phyloP scores from a whole-genome alignment of 192 early-diverging fungal species.

The Mortierella alpina region DNA sequence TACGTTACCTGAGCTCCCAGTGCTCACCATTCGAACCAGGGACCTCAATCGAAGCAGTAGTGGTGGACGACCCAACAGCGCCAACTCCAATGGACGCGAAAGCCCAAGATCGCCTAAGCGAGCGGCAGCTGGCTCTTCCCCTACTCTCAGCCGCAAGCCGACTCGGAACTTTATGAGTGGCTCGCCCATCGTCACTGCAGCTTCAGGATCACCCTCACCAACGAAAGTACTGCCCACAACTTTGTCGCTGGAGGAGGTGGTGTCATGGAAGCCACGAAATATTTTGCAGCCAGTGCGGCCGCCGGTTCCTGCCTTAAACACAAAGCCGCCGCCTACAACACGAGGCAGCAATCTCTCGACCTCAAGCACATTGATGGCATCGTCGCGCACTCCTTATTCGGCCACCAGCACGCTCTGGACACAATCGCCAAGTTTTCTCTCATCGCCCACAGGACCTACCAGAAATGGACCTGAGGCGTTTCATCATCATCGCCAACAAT shows the following conservation, averaged over 20 bases:
- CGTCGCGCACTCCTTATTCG: slow-evolving; percentile 21
- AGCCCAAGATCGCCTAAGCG: slow-evolving; percentile 11
- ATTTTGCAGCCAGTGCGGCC: not conserved
- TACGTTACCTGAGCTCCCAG: slow-evolving; percentile 16
- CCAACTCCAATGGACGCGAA: slow-evolving; percentile 5
- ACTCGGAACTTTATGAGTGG: not conserved
- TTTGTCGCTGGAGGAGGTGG: slow-evolving; percentile 16
- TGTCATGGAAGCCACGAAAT: slow-evolving; percentile 24
- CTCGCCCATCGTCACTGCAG: not conserved
- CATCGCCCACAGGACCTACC: not conserved
- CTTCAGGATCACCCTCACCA: not conserved
- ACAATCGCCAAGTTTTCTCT: slow-evolving; percentile 1
- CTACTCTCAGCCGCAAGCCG: slow-evolving; percentile 5
- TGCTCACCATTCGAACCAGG: slow-evolving; percentile 15
- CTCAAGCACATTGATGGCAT: slow-evolving; percentile 15
- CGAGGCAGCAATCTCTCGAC: slow-evolving; percentile 7
- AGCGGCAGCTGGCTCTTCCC: not conserved
- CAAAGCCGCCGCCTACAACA: slow-evolving; percentile 1
- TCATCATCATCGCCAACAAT: slow-evolving; percentile 9
- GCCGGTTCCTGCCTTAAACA: slow-evolving; percentile 12
- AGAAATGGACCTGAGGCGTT: not conserved
- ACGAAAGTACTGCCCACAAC: not conserved
- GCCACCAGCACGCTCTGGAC: slow-evolving; percentile 1
- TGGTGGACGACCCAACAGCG: not conserved
- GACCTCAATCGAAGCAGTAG: slow-evolving; percentile 20